Percentiles rank a stretch among this genome's conserved stretches.
Evolutionary conservation across 1,284 basidiomycete genomes (phyloP).

Genomic region (Grifola frondosa): DNA sequence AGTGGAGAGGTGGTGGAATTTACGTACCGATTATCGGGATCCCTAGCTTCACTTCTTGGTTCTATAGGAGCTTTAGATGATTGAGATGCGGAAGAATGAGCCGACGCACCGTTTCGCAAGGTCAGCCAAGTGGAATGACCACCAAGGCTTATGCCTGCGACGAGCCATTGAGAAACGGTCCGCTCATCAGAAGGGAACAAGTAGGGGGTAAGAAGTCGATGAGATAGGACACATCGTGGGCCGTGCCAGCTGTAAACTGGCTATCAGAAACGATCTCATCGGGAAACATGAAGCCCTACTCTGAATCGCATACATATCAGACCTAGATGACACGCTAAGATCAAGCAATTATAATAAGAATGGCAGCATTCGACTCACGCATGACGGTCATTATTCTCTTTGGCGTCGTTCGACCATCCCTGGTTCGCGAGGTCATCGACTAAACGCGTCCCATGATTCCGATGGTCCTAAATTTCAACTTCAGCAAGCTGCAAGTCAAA

Average conservation of each 20-base stretch:
- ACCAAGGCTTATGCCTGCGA: slow-evolving; percentile 73
- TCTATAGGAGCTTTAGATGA: slow-evolving; percentile 42
- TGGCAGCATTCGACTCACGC: slow-evolving; percentile 45
- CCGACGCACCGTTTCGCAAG: slow-evolving; percentile 53
- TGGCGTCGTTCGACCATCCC: slow-evolving; percentile 48
- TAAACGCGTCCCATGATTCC: slow-evolving; percentile 70
- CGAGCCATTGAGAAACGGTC: slow-evolving; percentile 64
- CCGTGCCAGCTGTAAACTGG: slow-evolving; percentile 63
- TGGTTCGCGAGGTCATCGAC: slow-evolving; percentile 52
- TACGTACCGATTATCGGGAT: slow-evolving; percentile 67
- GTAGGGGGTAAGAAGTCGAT: slow-evolving; percentile 81
- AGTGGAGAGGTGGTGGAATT: too few relatives aligned
- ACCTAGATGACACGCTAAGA: slow-evolving; percentile 37
- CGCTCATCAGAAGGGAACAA: slow-evolving; percentile 75
- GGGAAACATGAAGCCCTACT: slow-evolving; percentile 41
- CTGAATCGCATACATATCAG: slow-evolving; percentile 76
- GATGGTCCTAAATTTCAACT: slow-evolving; percentile 57
- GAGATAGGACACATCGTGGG: slow-evolving; percentile 75
- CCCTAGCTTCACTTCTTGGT: slow-evolving; percentile 63
- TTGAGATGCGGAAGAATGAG: slow-evolving; percentile 5
- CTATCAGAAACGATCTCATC: too few relatives aligned
- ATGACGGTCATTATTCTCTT: slow-evolving; percentile 57
- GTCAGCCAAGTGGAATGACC: slow-evolving; percentile 79
- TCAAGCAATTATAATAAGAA: neutral
- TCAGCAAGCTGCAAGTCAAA: neutral